phyloP scores from a whole-genome alignment of 352 stramenopile species.

The Albugo laibachii region DNA sequence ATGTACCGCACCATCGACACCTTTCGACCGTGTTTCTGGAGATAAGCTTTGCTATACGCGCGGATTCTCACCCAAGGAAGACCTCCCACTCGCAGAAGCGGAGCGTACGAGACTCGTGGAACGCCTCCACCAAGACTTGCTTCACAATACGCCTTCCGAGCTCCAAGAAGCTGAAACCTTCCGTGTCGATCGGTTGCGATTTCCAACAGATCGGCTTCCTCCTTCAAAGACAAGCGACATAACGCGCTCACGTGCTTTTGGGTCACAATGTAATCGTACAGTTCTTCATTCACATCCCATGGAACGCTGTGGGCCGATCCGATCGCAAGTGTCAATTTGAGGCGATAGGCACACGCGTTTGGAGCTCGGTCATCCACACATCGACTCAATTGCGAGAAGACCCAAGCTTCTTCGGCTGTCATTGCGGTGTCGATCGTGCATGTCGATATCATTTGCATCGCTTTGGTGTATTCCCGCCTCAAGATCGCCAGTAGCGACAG shows the following conservation, averaged over 20 bases:
- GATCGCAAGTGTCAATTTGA: slow-evolving; percentile 75
- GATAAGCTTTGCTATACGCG: slow-evolving; percentile 51
- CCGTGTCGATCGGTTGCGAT: slow-evolving; percentile 7
- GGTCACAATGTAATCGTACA: slow-evolving; percentile 80
- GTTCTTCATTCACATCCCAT: slow-evolving; percentile 54
- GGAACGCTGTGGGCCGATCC: slow-evolving; percentile 81
- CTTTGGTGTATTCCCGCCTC: slow-evolving; percentile 83
- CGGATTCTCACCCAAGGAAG: slow-evolving; percentile 74
- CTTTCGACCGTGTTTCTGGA: slow-evolving; percentile 55
- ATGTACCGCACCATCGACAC: slow-evolving; percentile 71
- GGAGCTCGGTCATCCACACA: slow-evolving; percentile 89
- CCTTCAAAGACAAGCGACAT: slow-evolving; percentile 85
- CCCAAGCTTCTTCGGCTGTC: slow-evolving; percentile 90
- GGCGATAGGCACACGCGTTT: slow-evolving; percentile 89
- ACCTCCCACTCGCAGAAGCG: slow-evolving; percentile 26
- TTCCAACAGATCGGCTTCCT: slow-evolving; percentile 85
- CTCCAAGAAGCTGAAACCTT: slow-evolving; percentile 5
- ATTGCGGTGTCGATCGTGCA: slow-evolving; percentile 94
- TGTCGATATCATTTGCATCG: slow-evolving; percentile 90
- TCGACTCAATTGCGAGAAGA: slow-evolving; percentile 92
- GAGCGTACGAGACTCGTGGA: too few relatives aligned
- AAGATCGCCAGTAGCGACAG: slow-evolving; percentile 96
- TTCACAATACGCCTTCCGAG: slow-evolving; percentile 10
- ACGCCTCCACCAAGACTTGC: too few relatives aligned
- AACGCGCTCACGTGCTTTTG: slow-evolving; percentile 81